These are phyloP conservation scores for Blastocystis sp. DNA, from an alignment of 352 stramenopile species.

Conservation along the genomic window DNA sequence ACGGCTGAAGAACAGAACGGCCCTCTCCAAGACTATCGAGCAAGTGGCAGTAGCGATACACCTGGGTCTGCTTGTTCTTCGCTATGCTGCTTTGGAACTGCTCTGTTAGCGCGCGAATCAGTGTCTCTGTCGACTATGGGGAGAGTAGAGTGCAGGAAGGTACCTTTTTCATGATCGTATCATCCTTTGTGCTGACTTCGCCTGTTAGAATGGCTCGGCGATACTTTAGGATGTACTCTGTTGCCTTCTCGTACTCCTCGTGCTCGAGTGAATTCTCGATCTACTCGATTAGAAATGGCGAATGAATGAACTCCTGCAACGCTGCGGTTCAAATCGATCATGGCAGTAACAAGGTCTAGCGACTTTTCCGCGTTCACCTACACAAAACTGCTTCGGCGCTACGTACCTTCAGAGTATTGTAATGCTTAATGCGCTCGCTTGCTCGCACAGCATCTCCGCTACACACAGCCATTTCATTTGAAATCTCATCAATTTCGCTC, in stretches of 20 bases:
- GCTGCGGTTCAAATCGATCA: slow-evolving; percentile 48
- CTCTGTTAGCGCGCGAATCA: slow-evolving; percentile 5
- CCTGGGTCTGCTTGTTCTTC: slow-evolving; percentile 21
- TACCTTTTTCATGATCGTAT: slow-evolving; percentile 43
- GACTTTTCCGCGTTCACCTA: slow-evolving; percentile 48
- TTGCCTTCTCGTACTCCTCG: slow-evolving; percentile 56
- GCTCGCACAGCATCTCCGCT: slow-evolving; percentile 30
- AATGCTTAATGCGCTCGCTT: slow-evolving; percentile 44
- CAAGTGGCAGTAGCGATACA: slow-evolving; percentile 49
- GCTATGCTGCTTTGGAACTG: neutral
- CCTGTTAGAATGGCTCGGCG: slow-evolving; percentile 23
- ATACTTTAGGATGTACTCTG: slow-evolving; percentile 56
- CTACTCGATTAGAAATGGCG: neutral
- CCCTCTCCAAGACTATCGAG: slow-evolving; percentile 38
- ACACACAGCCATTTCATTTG: slow-evolving; percentile 15
- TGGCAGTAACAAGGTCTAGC: slow-evolving; percentile 32
- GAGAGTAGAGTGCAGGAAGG: too few species aligned
- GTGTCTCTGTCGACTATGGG: slow-evolving; percentile 19
- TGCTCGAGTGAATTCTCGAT: slow-evolving; percentile 33
- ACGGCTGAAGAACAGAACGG: neutral
- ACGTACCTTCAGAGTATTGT: slow-evolving; percentile 20
- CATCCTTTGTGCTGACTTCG: slow-evolving; percentile 44
- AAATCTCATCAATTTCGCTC: neutral
- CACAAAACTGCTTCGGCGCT: neutral
- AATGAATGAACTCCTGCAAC: slow-evolving; percentile 12